These are phyloP conservation scores for Fraxinus nigra DNA, from an alignment of 305 asterid genomes.

Conservation along the genomic window DNA sequence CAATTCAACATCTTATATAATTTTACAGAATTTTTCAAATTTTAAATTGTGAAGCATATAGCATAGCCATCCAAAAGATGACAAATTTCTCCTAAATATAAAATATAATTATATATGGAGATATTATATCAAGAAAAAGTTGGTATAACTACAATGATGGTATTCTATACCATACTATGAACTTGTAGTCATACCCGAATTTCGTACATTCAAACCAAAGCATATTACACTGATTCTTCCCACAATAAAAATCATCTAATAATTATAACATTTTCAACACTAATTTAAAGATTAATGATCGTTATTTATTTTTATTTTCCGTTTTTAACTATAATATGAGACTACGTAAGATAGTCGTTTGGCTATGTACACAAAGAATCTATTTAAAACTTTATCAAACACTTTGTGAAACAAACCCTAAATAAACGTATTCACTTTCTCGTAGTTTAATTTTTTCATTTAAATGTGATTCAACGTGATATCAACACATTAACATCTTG, in stretches of 20 bases:
- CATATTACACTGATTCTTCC: not conserved
- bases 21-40: not conserved
- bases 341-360: not conserved
- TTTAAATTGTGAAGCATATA: not conserved
- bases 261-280: not conserved
- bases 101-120: not conserved
- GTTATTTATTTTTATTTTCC: not conserved
- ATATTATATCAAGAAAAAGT: not conserved
- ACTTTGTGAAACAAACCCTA: not conserved
- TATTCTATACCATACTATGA: slow-evolving; percentile 3
- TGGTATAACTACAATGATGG: slow-evolving; percentile 4
- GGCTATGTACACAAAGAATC: not conserved
- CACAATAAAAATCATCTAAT: not conserved
- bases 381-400: too few relatives aligned
- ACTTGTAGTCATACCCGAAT: not conserved
- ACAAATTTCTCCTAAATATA: not conserved
- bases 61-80: not conserved
- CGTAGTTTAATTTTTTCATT: too few relatives aligned
- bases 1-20: not conserved
- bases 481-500: not conserved
- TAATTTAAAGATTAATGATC: not conserved
- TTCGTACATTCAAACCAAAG: not conserved
- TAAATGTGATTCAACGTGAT: not conserved
- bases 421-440: not conserved
- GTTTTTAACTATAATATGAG: not conserved